These are phyloP conservation scores for Auricularia auricula-judae DNA, from an alignment of 768 basidiomycete species.

Conservation along the genomic window DNA sequence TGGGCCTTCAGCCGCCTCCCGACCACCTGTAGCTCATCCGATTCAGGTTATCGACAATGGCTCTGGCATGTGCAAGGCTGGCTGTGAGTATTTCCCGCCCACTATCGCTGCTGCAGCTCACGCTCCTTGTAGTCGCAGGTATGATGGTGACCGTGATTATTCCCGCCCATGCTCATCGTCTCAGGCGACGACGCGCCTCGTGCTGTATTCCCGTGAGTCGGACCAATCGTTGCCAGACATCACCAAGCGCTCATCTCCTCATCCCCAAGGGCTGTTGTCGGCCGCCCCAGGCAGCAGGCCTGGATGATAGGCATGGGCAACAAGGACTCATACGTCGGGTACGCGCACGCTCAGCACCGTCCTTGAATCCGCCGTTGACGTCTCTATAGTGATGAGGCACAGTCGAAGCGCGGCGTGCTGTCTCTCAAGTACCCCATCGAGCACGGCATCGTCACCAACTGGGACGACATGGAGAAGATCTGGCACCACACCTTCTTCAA, in stretches of 20 bases:
- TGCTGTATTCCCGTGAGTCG: slow-evolving; percentile 38
- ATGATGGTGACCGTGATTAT: neutral
- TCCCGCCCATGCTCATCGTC: neutral
- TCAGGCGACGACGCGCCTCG: slow-evolving; percentile 42
- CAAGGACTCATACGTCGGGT: slow-evolving; percentile 71
- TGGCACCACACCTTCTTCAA: slow-evolving; percentile 12
- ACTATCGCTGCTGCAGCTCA: neutral
- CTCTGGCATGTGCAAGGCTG: slow-evolving; percentile 46
- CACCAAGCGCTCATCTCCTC: neutral
- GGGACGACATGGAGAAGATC: slow-evolving; percentile 11
- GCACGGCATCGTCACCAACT: slow-evolving; percentile 10
- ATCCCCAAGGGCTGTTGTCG: slow-evolving; percentile 45
- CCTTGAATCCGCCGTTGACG: too few species aligned
- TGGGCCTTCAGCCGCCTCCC: slow-evolving; percentile 3
- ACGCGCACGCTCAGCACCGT: too few species aligned
- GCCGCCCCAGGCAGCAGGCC: slow-evolving; percentile 62
- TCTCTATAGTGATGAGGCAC: slow-evolving; percentile 30
- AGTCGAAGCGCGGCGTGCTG: slow-evolving; percentile 37
- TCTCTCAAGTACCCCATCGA: slow-evolving; percentile 26
- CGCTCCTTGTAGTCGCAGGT: slow-evolving; percentile 13
- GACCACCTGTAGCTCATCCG: neutral
- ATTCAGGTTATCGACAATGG: slow-evolving; percentile 15
- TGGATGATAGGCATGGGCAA: slow-evolving; percentile 73
- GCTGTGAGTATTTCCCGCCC: slow-evolving; percentile 14
- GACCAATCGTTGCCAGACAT: neutral